Evolutionary conservation across 179 eudicot species (phyloP).

Genomic region (Heliamphora pulchella): DNA sequence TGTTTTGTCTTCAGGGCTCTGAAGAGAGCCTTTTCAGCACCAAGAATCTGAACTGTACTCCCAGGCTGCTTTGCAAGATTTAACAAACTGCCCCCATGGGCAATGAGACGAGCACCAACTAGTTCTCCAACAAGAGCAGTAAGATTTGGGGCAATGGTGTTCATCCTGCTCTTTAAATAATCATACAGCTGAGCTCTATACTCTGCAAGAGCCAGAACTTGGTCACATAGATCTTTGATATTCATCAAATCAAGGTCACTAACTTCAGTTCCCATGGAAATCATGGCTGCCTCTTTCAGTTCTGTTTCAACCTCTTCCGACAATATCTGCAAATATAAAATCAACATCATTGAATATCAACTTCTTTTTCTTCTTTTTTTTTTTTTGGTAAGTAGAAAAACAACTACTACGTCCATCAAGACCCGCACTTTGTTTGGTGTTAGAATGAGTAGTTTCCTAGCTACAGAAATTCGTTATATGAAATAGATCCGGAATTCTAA

Average conservation of each 20-base stretch:
- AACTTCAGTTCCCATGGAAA: slow-evolving; percentile 99
- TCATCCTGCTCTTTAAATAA: slow-evolving; percentile 87
- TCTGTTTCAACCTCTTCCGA: slow-evolving; percentile 77
- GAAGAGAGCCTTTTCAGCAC: slow-evolving; percentile 94
- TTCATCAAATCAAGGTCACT: slow-evolving; percentile 84
- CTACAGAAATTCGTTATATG: neutral
- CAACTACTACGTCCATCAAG: neutral
- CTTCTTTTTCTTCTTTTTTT: too few relatives aligned
- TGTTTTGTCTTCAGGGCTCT: slow-evolving; percentile 95
- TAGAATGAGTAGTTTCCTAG: neutral
- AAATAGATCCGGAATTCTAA: neutral
- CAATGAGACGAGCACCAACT: slow-evolving; percentile 93
- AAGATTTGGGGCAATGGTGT: slow-evolving; percentile 89
- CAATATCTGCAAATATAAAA: slow-evolving; percentile 44
- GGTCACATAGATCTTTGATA: slow-evolving; percentile 79
- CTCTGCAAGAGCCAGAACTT: slow-evolving; percentile 77
- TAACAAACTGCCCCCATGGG: slow-evolving; percentile 89
- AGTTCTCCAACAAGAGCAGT: slow-evolving; percentile 96
- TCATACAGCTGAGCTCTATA: slow-evolving; percentile 89
- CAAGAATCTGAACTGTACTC: slow-evolving; percentile 94
- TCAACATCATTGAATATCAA: neutral
- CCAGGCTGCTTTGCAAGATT: slow-evolving; percentile 98
- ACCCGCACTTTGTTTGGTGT: neutral
- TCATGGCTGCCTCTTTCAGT: slow-evolving; percentile 76
- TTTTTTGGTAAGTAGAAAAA: neutral